These are phyloP conservation scores for Novakomyces olei DNA, from an alignment of 805 yeast genomes.

Conservation along the genomic window DNA sequence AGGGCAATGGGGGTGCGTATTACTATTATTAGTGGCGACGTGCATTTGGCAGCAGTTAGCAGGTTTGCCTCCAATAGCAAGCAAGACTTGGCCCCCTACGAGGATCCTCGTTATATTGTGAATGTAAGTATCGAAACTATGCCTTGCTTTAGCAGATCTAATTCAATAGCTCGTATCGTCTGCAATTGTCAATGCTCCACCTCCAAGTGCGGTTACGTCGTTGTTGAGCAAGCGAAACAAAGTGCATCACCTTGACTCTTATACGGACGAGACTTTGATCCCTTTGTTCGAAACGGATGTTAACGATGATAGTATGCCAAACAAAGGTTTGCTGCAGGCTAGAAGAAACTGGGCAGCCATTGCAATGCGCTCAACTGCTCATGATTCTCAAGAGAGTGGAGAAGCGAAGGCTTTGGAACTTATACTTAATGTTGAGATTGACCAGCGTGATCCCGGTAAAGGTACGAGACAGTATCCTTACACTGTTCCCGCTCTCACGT, in stretches of 20 bases:
- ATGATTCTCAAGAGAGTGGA: background rate
- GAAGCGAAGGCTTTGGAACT: background rate
- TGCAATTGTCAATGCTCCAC: constrained; percentile 83
- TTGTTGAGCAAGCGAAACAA: background rate
- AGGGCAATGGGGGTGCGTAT: constrained; percentile 42
- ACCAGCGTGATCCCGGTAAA: background rate
- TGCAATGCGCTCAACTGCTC: background rate
- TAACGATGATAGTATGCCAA: background rate
- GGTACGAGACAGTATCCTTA: background rate
- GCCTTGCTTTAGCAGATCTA: constrained; percentile 15
- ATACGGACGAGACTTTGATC: background rate
- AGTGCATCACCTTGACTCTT: background rate
- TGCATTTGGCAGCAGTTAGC: constrained; percentile 71
- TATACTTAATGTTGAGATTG: background rate
- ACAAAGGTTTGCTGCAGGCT: background rate
- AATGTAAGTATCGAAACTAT: no score
- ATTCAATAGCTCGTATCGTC: constrained; percentile 75
- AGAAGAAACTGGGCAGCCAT: no score
- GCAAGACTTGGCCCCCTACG: constrained; percentile 34
- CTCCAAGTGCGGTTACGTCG: constrained; percentile 50
- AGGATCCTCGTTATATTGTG: constrained; percentile 55
- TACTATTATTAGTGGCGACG: constrained; percentile 81
- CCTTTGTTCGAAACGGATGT: background rate
- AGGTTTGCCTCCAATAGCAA: constrained; percentile 36
- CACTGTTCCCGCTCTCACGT: background rate